Evolutionary conservation across 805 yeast species (phyloP).

Genomic region (Pichia sporocuriosa): DNA sequence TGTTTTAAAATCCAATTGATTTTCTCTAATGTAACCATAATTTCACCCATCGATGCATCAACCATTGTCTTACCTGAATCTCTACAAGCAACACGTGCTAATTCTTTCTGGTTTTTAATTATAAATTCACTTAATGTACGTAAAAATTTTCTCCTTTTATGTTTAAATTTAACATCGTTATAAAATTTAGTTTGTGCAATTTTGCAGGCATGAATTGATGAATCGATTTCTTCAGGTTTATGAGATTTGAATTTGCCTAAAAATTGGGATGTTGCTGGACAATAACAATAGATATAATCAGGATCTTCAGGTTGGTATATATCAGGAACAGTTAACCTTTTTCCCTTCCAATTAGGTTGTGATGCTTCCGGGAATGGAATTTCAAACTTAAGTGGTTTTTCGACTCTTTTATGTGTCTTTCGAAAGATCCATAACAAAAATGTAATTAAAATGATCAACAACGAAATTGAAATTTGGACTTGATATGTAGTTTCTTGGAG

Average conservation of each 20-base stretch:
- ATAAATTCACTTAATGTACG: constrained; percentile 66
- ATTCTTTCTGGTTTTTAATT: constrained; percentile 71
- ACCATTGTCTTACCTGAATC: constrained; percentile 95
- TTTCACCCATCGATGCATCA: constrained; percentile 95
- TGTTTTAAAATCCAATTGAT: constrained; percentile 81
- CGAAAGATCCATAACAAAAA: constrained; percentile 18
- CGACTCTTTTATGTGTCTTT: constrained; percentile 20
- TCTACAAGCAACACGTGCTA: constrained; percentile 90
- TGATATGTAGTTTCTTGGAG: constrained; percentile 17
- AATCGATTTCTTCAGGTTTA: constrained; percentile 65
- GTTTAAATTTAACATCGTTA: constrained; percentile 43
- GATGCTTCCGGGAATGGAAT: constrained; percentile 69
- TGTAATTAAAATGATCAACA: constrained; percentile 22
- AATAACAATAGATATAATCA: constrained; percentile 67
- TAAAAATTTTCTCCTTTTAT: constrained; percentile 63
- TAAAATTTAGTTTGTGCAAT: constrained; percentile 49
- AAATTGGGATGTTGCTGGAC: constrained; percentile 94
- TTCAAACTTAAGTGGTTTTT: constrained; percentile 39
- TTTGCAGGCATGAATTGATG: constrained; percentile 44
- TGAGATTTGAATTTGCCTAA: constrained; percentile 67
- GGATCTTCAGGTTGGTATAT: constrained; percentile 58
- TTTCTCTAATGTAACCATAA: constrained; percentile 90
- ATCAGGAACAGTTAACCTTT: constrained; percentile 58
- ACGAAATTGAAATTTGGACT: constrained; percentile 26
- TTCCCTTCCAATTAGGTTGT: constrained; percentile 88